Percentiles rank a stretch among this genome's conserved stretches.
Conservation (phyloP, 1,139 yeast genomes). For the Nakaseomyces nivariensis region DNA sequence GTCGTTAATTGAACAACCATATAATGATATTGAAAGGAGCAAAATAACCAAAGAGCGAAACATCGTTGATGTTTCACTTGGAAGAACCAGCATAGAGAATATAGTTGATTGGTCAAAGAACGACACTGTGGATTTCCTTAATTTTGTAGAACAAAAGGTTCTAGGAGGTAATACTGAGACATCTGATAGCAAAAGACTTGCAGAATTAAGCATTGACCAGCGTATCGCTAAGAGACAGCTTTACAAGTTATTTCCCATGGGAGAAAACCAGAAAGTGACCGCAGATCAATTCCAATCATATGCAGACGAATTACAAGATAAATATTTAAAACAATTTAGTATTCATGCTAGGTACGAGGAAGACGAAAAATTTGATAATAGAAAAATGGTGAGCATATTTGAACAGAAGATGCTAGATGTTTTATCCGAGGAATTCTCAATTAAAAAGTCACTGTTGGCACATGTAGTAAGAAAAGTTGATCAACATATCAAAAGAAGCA, state of each 20-base stretch:
- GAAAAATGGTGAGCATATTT: constrained; percentile 8
- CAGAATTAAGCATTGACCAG: constrained; percentile 19
- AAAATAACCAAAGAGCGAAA: neutral
- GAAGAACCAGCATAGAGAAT: constrained; percentile 6
- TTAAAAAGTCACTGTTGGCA: constrained; percentile 11
- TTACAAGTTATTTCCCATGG: constrained; percentile 21
- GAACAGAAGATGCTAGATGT: constrained; percentile 11
- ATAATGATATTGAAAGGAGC: neutral
- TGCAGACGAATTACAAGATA: constrained; percentile 20
- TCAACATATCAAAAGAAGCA: constrained; percentile 3
- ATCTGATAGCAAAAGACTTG: constrained; percentile 1
- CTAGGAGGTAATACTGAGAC: neutral
- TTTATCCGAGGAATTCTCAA: constrained; percentile 13
- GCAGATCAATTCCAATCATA: constrained; percentile 6
- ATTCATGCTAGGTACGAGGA: neutral
- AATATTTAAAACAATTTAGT: constrained; percentile 7
- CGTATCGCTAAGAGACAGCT: constrained; percentile 25
- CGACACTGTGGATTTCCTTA: constrained; percentile 18
- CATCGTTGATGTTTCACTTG: constrained; percentile 2
- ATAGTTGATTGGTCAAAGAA: constrained; percentile 15
- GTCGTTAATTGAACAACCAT: neutral
- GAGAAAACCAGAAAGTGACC: neutral
- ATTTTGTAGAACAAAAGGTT: constrained; percentile 22
- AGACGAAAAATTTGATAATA: constrained; percentile 4
- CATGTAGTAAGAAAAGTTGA: constrained; percentile 10